phyloP scores from a whole-genome alignment of 805 yeast genomes.

The Cyberlindnera euphorbiiphila region DNA sequence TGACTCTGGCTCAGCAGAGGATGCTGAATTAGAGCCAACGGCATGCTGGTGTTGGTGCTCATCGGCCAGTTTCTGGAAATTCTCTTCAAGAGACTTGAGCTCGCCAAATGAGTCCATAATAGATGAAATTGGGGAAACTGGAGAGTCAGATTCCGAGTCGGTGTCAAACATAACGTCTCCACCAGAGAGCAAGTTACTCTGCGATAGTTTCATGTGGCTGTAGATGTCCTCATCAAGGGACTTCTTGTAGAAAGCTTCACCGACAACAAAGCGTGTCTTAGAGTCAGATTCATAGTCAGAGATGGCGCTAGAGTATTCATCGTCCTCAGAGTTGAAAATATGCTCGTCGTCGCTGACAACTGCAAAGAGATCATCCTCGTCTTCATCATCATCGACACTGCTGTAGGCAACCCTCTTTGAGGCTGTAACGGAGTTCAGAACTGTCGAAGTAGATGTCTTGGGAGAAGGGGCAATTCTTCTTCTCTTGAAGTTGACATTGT shows the following conservation, averaged over 20 bases:
- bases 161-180: constrained; percentile 18
- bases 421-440: not conserved
- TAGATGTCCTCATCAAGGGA: constrained; percentile 17
- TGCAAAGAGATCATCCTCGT: constrained; percentile 20
- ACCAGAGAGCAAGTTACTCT: constrained; percentile 10
- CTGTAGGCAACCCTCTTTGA: constrained; percentile 4
- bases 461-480: constrained; percentile 17
- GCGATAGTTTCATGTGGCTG: constrained; percentile 12
- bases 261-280: constrained; percentile 13
- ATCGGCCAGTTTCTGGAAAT: constrained; percentile 26
- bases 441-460: constrained; percentile 5
- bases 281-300: constrained; percentile 25
- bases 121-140: constrained; percentile 14
- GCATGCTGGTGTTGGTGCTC: constrained; percentile 22
- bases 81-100: constrained; percentile 27
- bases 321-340: constrained; percentile 27
- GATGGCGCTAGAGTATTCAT: constrained; percentile 26
- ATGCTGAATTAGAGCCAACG: constrained; percentile 2
- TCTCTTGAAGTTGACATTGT: constrained; percentile 26
- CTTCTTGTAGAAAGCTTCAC: constrained; percentile 20
- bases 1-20: constrained; percentile 7
- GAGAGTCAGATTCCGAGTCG: constrained; percentile 19
- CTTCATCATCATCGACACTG: constrained; percentile 13
- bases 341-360: constrained; percentile 22
- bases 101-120: constrained; percentile 19